phyloP scores from a whole-genome alignment of 179 eudicot species.

The Nepenthes alata region DNA sequence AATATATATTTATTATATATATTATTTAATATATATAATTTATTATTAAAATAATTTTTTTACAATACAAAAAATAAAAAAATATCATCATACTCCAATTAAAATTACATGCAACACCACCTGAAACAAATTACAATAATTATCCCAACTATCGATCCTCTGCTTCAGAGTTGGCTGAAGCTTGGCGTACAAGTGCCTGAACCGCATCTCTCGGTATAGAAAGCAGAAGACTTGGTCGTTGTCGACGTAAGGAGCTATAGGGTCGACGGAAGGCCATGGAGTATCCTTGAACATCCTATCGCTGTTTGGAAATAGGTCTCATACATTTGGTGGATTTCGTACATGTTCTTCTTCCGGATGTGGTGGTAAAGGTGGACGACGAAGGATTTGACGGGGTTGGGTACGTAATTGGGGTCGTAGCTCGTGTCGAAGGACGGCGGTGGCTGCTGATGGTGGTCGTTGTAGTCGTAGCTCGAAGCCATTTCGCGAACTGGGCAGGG shows the following conservation, averaged over 20 bases:
- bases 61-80: too few species aligned
- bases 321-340: slow-evolving; percentile 96
- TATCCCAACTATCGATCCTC: slow-evolving; percentile 81
- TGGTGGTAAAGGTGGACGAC: slow-evolving; percentile 81
- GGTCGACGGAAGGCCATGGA: slow-evolving; percentile 88
- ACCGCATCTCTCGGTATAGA: slow-evolving; percentile 92
- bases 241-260: slow-evolving; percentile 64
- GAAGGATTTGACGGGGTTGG: slow-evolving; percentile 82
- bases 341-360: slow-evolving; percentile 86
- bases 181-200: slow-evolving; percentile 56
- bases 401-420: slow-evolving; percentile 75
- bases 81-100: too few species aligned
- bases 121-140: slow-evolving; percentile 71
- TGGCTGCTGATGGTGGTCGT: slow-evolving; percentile 5
- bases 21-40: too few species aligned
- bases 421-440: slow-evolving; percentile 7
- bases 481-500: too few species aligned
- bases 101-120: slow-evolving; percentile 63
- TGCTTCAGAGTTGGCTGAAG: slow-evolving; percentile 52
- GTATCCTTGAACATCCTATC: slow-evolving; percentile 74
- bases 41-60: too few species aligned
- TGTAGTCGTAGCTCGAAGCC: too few species aligned
- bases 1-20: too few species aligned
- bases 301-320: slow-evolving; percentile 69
- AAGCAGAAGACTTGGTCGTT: slow-evolving; percentile 90